phyloP scores from a whole-genome alignment of 1,284 basidiomycete species.

The Trichosporon ovoides region DNA sequence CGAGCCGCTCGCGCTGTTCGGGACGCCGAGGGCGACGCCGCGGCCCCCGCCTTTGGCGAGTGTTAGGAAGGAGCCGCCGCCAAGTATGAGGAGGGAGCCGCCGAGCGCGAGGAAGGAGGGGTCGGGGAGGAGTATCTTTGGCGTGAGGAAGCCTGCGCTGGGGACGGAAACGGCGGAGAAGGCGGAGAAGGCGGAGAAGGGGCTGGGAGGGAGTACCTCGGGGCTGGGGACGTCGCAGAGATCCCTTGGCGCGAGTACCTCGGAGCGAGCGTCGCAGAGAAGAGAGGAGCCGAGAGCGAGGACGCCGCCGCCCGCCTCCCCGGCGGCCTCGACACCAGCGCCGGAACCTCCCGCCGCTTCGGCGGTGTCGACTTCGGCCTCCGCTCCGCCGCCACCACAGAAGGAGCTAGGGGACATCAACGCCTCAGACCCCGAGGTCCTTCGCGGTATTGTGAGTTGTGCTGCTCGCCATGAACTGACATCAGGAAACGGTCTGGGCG shows the following conservation, averaged over 20 bases:
- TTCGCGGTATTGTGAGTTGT: conserved; percentile 34
- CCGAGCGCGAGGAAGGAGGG: not conserved
- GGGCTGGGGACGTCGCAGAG: too few relatives aligned
- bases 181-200: too few relatives aligned
- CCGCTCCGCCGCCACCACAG: conserved; percentile 16
- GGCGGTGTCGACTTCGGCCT: too few relatives aligned
- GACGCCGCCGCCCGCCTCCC: not conserved
- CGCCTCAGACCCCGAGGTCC: conserved; percentile 6
- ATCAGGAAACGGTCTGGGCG: conserved; percentile 36
- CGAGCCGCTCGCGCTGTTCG: conserved; percentile 31
- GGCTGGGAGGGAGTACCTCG: too few relatives aligned
- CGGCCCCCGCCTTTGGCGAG: not conserved
- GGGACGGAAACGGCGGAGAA: not conserved
- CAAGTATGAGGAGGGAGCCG: too few relatives aligned
- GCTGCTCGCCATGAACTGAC: not conserved
- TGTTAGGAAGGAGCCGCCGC: too few relatives aligned
- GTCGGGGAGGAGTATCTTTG: not conserved
- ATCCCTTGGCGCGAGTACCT: not conserved
- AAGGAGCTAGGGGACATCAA: conserved; percentile 25
- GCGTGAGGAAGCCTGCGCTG: too few relatives aligned
- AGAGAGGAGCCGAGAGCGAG: not conserved
- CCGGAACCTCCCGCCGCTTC: conserved; percentile 1
- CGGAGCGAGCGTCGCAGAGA: not conserved
- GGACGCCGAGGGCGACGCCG: conserved; percentile 27
- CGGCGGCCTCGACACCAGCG: not conserved